Percentiles rank a stretch among this genome's conserved stretches.
phyloP scores from a whole-genome alignment of 306 rosid genomes.

The Geum urbanum region DNA sequence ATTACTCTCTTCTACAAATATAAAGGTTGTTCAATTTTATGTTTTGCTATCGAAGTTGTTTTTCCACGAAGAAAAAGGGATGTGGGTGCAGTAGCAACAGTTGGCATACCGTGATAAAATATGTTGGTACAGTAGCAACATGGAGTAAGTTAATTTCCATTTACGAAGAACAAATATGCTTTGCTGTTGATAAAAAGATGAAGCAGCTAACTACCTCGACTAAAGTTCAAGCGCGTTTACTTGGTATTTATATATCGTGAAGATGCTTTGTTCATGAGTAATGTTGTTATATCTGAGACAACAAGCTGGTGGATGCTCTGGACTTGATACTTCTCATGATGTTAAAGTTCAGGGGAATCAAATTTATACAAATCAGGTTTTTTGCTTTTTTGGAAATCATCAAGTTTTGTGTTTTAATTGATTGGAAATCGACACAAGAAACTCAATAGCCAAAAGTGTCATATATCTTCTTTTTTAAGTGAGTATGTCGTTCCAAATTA shows the following conservation, averaged over 20 bases:
- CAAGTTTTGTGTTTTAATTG: no score
- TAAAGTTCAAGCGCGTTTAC: slow-evolving; percentile 26
- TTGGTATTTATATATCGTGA: not conserved
- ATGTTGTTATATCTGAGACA: slow-evolving; percentile 29
- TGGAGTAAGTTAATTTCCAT: slow-evolving; percentile 10
- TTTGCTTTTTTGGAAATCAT: no score
- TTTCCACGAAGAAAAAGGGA: not conserved
- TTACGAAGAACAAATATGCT: not conserved
- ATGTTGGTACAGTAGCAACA: not conserved
- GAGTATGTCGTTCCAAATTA: no score
- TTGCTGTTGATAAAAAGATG: no score
- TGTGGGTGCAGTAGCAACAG: not conserved
- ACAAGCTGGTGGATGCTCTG: slow-evolving; percentile 29
- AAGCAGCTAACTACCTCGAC: slow-evolving; percentile 14
- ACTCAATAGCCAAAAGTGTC: no score
- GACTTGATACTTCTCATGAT: slow-evolving; percentile 17
- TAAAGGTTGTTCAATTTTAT: no score
- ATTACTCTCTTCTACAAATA: no score
- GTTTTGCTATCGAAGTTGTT: not conserved
- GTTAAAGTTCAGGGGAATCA: no score
- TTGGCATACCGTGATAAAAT: no score
- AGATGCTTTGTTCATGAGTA: slow-evolving; percentile 19
- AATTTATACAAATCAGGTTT: not conserved
- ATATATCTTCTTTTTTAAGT: no score
- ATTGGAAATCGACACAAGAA: no score